Base-by-base conservation (phyloP, 225 moss, liverwort and hornwort genomes). In the Climacium dendroides region DNA sequence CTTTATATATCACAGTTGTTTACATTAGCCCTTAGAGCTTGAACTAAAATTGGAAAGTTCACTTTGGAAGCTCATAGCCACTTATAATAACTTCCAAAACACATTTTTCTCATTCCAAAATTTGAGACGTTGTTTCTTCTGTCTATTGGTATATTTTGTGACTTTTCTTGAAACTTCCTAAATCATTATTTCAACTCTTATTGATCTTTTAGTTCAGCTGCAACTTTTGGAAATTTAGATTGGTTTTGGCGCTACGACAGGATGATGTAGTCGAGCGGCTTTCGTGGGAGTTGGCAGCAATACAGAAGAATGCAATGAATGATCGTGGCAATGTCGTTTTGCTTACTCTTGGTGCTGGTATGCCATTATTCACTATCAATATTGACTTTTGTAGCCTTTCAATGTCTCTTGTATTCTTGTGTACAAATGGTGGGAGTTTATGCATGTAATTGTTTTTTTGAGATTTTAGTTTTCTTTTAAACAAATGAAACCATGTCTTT, bases 291-390 rank as follows among this genome's bases (percentile, higher is more conserved):
- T 85, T 96, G 63, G 85, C 90, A 77, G 93, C 92, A 37, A 72
- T 91, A 29, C 89, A 95, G 72, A 89, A 91, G 82, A 91, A 89
- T 82, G 87, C 85, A 22, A 91, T 91, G 80, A 93, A 92, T 88
- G 89, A 90, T 74, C 95, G 93, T 28, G 91, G 89, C 83, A 87
- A 91, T 85, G 93, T 96, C 59, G 94, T 96, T 57, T 89, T 98
- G 85, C 90, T 98, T 64, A 98, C 96, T 34, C 96, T 98, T 85
- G 98, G 96, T 86, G 96, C 96, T 92, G 98, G 98, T 96, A 92
- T 73, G 79, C 35, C 55, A 48, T 86, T 37, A 29, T 65, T 62
- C 37, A 61, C 64, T 7, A 77, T 52, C 61, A 74, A 57, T 63
- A 52, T 64, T 79, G 43, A 43, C 62, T 53, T 76, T 86, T 32